Percentiles rank a stretch among this genome's conserved stretches.
Evolutionary conservation across 164 flowering plant genomes (phyloP).

Genomic region (Cinnamomum chago): DNA sequence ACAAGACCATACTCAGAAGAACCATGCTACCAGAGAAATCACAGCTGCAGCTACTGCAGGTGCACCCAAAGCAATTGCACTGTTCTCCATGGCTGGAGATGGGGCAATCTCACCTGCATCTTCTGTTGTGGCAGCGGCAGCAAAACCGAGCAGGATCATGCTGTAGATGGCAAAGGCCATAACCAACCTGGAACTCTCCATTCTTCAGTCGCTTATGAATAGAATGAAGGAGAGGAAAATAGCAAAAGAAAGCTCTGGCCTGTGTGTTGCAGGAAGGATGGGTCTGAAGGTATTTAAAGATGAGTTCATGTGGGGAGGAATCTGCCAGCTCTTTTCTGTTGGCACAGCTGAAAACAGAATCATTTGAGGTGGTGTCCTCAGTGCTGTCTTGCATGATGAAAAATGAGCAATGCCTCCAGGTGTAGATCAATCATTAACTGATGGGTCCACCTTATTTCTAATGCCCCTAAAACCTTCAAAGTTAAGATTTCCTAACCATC

Average conservation of each 20-base stretch:
- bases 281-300: constrained; percentile 11
- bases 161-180: constrained; percentile 23
- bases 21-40: constrained; percentile 26
- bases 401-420: too few species aligned
- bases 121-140: constrained; percentile 9
- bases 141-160: constrained; percentile 17
- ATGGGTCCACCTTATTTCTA: too few species aligned
- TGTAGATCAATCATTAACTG: not conserved
- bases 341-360: not conserved
- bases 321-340: constrained; percentile 16
- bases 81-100: constrained; percentile 30
- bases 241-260: not conserved
- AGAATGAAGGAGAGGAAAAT: not conserved
- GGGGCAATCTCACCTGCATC: constrained; percentile 29
- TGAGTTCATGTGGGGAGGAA: constrained; percentile 1
- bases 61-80: constrained; percentile 15
- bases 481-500: not conserved
- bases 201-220: constrained; percentile 6
- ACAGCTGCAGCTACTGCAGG: constrained; percentile 26
- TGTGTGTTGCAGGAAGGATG: constrained; percentile 2
- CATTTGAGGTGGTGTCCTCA: not conserved
- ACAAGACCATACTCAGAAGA: constrained; percentile 19
- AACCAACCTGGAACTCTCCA: constrained; percentile 18
- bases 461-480: not conserved
- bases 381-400: not conserved